Conservation (phyloP, 768 basidiomycete species). For the Pulveroboletus sp. region DNA sequence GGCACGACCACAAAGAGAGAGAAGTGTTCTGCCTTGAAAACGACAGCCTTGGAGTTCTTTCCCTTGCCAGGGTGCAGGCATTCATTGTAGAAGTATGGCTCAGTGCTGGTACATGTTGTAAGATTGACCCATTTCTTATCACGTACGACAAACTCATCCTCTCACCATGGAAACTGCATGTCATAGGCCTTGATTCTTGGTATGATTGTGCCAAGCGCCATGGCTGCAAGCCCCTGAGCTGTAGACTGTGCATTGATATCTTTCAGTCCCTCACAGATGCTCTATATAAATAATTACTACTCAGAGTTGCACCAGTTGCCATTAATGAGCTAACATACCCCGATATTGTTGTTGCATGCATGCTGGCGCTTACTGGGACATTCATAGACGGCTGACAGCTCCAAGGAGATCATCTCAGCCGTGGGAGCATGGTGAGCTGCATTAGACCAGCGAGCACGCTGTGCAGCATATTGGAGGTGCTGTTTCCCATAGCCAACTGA, state of each 20-base stretch:
- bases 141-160: neutral
- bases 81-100: neutral
- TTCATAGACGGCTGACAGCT: no score
- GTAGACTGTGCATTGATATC: neutral
- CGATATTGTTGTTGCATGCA: no score
- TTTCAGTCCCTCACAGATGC: no score
- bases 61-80: neutral
- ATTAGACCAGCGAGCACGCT: no score
- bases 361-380: no score
- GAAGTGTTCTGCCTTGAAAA: neutral
- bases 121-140: neutral
- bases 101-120: neutral
- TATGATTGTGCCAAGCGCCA: neutral
- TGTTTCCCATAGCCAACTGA: no score
- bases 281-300: no score
- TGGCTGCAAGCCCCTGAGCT: neutral
- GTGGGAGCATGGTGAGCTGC: no score
- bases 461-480: no score
- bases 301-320: no score
- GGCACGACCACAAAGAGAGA: neutral
- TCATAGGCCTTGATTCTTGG: neutral
- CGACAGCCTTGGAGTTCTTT: neutral
- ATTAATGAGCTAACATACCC: no score
- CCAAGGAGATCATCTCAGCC: no score
- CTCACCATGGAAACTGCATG: neutral